Percentiles rank a stretch among this genome's conserved stretches.
Evolutionary conservation across 164 flowering plant genomes (phyloP).

Genomic region (Aristolochia contorta): DNA sequence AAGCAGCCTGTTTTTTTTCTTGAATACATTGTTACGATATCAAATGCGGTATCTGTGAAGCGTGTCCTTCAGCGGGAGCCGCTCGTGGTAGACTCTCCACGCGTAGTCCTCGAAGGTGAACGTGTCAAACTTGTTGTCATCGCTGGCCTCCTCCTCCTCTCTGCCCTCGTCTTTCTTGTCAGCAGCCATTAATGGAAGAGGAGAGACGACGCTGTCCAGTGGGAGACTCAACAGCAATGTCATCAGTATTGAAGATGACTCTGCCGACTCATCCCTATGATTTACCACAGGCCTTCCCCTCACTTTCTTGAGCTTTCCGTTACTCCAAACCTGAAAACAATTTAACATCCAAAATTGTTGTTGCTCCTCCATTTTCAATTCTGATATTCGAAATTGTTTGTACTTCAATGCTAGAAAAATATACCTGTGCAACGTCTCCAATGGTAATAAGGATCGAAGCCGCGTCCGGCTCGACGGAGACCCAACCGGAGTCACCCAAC

Average conservation of each 20-base stretch:
- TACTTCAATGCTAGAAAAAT: not conserved
- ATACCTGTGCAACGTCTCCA: constrained; percentile 82
- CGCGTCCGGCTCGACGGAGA: constrained; percentile 35
- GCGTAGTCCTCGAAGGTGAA: constrained; percentile 74
- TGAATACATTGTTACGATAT: no score
- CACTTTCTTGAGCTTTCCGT: constrained; percentile 74
- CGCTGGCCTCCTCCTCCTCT: not conserved
- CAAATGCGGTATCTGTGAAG: constrained; percentile 41
- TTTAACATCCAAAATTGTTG: not conserved
- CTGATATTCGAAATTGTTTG: not conserved
- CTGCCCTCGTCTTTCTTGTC: constrained; percentile 3
- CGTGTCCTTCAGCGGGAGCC: constrained; percentile 45
- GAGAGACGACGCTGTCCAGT: constrained; percentile 31
- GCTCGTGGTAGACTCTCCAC: constrained; percentile 68
- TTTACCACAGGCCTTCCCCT: constrained; percentile 49
- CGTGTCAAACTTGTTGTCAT: constrained; percentile 23
- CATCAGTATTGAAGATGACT: constrained; percentile 34
- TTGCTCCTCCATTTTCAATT: not conserved
- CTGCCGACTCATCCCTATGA: constrained; percentile 7
- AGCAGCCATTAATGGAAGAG: constrained; percentile 19
- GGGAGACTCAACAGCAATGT: constrained; percentile 60
- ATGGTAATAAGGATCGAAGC: constrained; percentile 60
- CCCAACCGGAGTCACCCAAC: constrained; percentile 65
- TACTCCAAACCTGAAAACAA: constrained; percentile 66
- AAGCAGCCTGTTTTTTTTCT: no score